Evolutionary conservation across 306 rosid genomes (phyloP).

Genomic region (Myrica gale): DNA sequence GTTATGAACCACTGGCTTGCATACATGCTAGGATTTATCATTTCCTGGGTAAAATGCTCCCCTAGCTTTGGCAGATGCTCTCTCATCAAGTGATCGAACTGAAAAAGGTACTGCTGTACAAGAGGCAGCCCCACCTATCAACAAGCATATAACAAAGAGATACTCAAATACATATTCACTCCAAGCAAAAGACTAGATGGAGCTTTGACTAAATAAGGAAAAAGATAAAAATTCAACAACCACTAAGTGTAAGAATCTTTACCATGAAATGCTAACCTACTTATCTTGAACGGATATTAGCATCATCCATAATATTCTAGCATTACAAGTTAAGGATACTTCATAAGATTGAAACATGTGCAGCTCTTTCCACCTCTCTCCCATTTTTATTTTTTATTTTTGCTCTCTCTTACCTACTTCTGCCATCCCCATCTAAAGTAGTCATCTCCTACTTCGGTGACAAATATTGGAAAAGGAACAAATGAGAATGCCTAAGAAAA

Average conservation of each 20-base stretch:
- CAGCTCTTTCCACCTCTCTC: not conserved
- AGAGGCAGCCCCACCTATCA: conserved; percentile 85
- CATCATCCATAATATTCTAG: not conserved
- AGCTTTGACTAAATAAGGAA: conserved; percentile 12
- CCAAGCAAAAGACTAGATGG: not conserved
- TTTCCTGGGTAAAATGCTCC: conserved; percentile 77
- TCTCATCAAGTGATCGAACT: conserved; percentile 68
- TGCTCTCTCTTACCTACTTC: not conserved
- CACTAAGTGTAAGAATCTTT: not conserved
- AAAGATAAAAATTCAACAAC: conserved; percentile 12
- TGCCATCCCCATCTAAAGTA: not conserved
- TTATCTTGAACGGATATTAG: not conserved
- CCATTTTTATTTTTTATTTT: not conserved
- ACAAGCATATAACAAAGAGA: conserved; percentile 24
- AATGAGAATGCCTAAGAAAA: too few species aligned
- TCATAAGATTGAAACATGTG: not conserved
- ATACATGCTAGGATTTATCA: conserved; percentile 99
- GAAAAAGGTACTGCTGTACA: conserved; percentile 91
- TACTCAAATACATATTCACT: conserved; percentile 18
- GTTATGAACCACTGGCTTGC: conserved; percentile 99
- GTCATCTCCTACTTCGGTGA: not conserved
- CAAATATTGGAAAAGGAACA: too few species aligned
- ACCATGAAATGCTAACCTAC: not conserved
- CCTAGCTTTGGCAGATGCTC: conserved; percentile 87
- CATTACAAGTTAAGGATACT: not conserved